A percentile compares a stretch with the other conserved stretches of the same genome.
These are phyloP conservation scores for Scutellaria galericulata DNA, from an alignment of 257 asterid species.

Conservation along the genomic window DNA sequence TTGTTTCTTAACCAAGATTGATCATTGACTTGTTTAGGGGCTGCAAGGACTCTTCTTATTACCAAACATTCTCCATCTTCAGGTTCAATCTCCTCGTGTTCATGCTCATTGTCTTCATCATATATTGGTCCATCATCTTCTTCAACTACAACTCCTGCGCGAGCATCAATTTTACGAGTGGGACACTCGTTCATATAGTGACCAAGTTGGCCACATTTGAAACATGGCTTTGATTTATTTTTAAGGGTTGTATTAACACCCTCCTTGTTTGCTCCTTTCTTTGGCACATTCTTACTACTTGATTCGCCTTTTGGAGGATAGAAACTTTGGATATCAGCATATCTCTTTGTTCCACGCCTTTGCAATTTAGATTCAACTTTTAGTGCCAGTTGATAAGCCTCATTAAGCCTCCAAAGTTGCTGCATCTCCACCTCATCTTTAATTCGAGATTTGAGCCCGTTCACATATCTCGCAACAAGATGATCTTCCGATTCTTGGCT, in stretches of 20 bases:
- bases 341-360: background rate
- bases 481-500: slow-evolving; percentile 13
- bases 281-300: background rate
- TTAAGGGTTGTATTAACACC: background rate
- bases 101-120: slow-evolving; percentile 11
- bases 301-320: background rate
- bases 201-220: slow-evolving; percentile 8
- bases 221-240: background rate
- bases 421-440: slow-evolving; percentile 16
- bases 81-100: background rate
- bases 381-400: slow-evolving; percentile 1
- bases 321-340: background rate
- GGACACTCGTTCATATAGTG: slow-evolving; percentile 20
- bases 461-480: slow-evolving; percentile 22
- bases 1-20: background rate
- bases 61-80: slow-evolving; percentile 25
- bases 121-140: background rate
- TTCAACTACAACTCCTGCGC: background rate
- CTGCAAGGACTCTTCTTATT: background rate
- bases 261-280: background rate
- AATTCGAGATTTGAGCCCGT: background rate
- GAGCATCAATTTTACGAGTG: background rate
- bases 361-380: slow-evolving; percentile 9
- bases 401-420: background rate
- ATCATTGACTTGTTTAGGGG: background rate